Base-by-base conservation (phyloP, 1,284 basidiomycete genomes). In the Rhodotorula sp. region DNA sequence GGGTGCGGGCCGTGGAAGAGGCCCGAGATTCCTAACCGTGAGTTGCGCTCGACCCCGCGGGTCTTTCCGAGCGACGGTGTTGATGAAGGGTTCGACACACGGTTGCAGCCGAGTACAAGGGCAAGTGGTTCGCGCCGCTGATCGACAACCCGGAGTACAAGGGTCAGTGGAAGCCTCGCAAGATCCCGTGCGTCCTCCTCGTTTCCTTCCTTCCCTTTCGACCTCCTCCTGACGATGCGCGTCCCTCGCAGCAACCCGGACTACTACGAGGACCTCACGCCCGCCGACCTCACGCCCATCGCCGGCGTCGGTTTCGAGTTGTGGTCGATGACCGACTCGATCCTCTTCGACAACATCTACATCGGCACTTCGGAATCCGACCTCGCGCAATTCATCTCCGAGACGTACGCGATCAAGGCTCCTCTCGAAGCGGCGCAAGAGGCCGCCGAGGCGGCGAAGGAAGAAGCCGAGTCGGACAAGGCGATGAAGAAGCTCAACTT, bases 261-360 rank as follows among this genome's bases (percentile, higher is more conserved):
- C 79, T 97, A 84, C 87, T 99, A 90, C 80, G 91, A 95, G 83
- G 96, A 99, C 82, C 80, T 85, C 62, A 86, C 85, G 67, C 95
- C 96, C 4, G 86, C 92, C 76, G 89, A 92, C 77, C 89, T 99
- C 70, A 63, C 56, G 73, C 66, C 64, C 36, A 74, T 75, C 86
- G 91, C 90, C 75, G 94, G 93, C 83, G 86, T 97, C 75, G 94
- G 94, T 80, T 94, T 97, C 73, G 94, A 98, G 82, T 87, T 97
- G 78, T 98, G 94, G 94, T 94, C 93, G 66, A 98, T 97, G 94
- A 94, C 92, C 59, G 93, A 96, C 82, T 91, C 94, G 80, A 96
- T 96, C 77, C 86, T 96, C 77, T 96, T 77, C 22, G 73, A 76
- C 74, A 78, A 76, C 73, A 87, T 98, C 79, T 97, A 92, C 84